A percentile compares a stretch with the other conserved stretches of the same genome.
Conservation (phyloP, 495 filamentous ascomycete species). For the Parmelia sp. region DNA sequence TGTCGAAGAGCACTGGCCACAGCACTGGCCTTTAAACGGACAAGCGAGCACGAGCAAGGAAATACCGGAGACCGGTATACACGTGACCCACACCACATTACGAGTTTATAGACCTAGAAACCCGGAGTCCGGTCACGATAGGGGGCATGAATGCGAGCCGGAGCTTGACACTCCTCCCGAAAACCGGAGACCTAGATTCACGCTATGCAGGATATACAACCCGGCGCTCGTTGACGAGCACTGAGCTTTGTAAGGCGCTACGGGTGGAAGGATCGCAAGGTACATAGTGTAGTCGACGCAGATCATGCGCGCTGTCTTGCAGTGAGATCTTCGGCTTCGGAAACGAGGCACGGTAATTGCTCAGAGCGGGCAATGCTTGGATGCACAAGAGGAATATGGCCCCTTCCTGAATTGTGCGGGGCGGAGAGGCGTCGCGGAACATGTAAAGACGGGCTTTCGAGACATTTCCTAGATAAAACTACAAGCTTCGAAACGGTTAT, state of each 20-base stretch:
- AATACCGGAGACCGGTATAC: constrained; percentile 13
- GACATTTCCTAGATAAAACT: neutral
- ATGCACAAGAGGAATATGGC: neutral
- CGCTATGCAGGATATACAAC: neutral
- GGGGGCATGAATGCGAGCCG: neutral
- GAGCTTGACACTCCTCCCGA: neutral
- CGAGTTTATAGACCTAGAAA: neutral
- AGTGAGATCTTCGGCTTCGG: neutral
- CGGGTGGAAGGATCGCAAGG: neutral
- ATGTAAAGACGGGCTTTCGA: neutral
- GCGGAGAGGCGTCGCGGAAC: neutral
- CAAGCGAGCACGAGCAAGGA: neutral
- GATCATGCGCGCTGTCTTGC: neutral
- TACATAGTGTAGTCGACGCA: neutral
- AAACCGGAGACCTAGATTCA: neutral
- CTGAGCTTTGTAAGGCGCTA: neutral
- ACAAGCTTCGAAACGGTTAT: neutral
- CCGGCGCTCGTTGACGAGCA: neutral
- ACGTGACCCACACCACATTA: neutral
- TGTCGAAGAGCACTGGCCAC: neutral
- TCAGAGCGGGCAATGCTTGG: constrained; percentile 1
- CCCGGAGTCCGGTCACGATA: neutral
- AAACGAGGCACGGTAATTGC: neutral
- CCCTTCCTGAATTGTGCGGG: neutral
- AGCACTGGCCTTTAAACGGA: neutral